These are phyloP conservation scores for Apiotrichum mycotoxinovorans DNA, from an alignment of 1,284 basidiomycete genomes.

Conservation along the genomic window DNA sequence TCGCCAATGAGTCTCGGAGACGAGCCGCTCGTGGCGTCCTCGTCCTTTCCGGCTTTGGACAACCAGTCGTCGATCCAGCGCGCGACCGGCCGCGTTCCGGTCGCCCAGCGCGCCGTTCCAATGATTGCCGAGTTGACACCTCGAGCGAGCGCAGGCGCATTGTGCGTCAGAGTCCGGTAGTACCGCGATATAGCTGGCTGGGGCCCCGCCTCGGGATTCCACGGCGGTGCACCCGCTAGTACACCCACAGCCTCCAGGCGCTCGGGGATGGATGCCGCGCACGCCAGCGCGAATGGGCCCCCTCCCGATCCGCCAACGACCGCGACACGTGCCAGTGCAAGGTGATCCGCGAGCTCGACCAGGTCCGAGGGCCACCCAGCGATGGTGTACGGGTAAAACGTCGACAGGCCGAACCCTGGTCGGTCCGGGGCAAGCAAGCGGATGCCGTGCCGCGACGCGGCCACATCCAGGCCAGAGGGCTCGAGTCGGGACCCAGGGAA, in stretches of 20 bases:
- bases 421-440: slow-evolving; percentile 16
- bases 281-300: slow-evolving; percentile 16
- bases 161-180: neutral
- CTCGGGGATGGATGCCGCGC: neutral
- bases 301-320: slow-evolving; percentile 16
- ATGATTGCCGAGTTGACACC: neutral
- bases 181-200: neutral
- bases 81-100: neutral
- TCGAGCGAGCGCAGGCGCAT: neutral
- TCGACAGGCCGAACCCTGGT: slow-evolving; percentile 15
- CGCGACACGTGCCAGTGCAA: neutral
- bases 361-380: slow-evolving; percentile 5
- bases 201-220: neutral
- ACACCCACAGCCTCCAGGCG: slow-evolving; percentile 3
- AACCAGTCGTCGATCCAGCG: slow-evolving; percentile 3
- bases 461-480: neutral
- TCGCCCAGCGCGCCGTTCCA: neutral
- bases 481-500: slow-evolving; percentile 17
- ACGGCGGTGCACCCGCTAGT: slow-evolving; percentile 14
- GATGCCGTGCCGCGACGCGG: neutral
- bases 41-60: neutral
- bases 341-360: slow-evolving; percentile 3
- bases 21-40: neutral
- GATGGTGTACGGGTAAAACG: neutral
- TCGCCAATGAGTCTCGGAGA: too few species aligned